Evolutionary conservation across 257 asterid species (phyloP), one percentile per base, ranked within the genome.

Genomic region (Solanum peruvianum): DNA sequence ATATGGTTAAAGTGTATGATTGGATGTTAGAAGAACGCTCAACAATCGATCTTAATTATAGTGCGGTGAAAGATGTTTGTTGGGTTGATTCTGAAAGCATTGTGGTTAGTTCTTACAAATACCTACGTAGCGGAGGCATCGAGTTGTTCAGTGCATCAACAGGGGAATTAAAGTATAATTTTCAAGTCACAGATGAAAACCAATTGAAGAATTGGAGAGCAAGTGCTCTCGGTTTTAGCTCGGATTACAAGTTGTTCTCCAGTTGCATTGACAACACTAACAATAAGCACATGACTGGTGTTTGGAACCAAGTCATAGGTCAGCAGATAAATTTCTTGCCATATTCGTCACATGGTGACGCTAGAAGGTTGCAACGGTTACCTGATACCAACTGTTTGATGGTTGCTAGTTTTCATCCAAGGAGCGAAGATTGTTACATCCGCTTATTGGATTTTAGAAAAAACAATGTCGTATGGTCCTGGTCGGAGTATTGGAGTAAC

Each of bases 11-110:
- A 60, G 96, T 96, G 35, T 96, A 96, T 67, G 96, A 94, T 80
- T 96, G 98, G 98, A 94, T 92, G 95, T 84, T 96, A 86, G 93
- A 94, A 42, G 98, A 95, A 87, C 98, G 92, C 58, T 93, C 96
- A 33, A 94, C 97, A 0, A 90, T 95, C 8, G 92, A 86, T 86
- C 96, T 93, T 49, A 96, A 96, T 86, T 95, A 95, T 16, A 94
- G 92, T 87, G 91, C 93, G 73, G 98, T 96, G 66, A 96, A 95
- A 27, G 98, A 96, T 83, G 97, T 92, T 0, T 86, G 92, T 87
- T 96, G 98, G 97, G 91, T 94, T 23, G 96, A 96, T 86, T 87
- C 64, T 56, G 93, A 60, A 95, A 94, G 87, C 44, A 91, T 96
- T 58, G 98, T 93, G 87, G 89, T 94, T 44, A 44, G 95, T 60